These are phyloP conservation scores for Phyllosticta ampelicida DNA, from an alignment of 2,329 filamentous ascomycete species.

Conservation along the genomic window DNA sequence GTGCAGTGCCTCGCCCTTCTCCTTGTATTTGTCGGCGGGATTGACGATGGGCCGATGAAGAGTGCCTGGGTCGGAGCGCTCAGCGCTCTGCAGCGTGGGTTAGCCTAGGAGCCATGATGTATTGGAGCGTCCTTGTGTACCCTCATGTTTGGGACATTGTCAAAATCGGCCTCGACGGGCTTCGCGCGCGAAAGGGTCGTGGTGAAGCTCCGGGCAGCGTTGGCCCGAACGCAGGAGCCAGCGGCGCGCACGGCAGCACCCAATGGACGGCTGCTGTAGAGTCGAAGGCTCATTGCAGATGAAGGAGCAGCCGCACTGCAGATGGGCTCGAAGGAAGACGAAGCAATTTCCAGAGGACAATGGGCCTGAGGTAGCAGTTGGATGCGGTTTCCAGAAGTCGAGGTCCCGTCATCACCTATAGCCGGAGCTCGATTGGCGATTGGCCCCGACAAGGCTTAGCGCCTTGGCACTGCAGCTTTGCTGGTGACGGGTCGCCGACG, in stretches of 20 bases:
- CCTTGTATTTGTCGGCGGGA: constrained; percentile 83
- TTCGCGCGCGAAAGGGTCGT: constrained; percentile 32
- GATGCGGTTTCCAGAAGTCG: constrained; percentile 4
- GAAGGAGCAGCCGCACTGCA: constrained; percentile 17
- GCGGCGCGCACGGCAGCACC: constrained; percentile 26
- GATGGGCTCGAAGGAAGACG: constrained; percentile 14
- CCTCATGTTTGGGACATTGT: constrained; percentile 37
- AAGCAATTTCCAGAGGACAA: neutral
- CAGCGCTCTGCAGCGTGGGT: constrained; percentile 28
- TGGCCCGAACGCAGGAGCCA: constrained; percentile 18
- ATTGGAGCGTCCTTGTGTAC: constrained; percentile 17
- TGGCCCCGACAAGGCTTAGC: neutral
- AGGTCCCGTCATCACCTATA: constrained; percentile 9
- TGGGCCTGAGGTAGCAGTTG: neutral
- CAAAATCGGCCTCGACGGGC: constrained; percentile 31
- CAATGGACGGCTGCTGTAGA: constrained; percentile 30
- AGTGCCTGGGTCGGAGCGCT: constrained; percentile 35
- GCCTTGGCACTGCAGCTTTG: constrained; percentile 6
- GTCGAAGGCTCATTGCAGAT: constrained; percentile 30
- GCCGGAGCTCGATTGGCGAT: constrained; percentile 5
- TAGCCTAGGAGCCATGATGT: constrained; percentile 11
- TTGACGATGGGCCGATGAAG: constrained; percentile 76
- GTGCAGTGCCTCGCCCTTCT: constrained; percentile 80
- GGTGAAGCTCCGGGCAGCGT: constrained; percentile 32
- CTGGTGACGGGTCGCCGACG: constrained; percentile 3